Evolutionary conservation across 176 grass and related monocot species (phyloP), one percentile per base, ranked within the genome.

Genomic region (Saccharum officinarum): DNA sequence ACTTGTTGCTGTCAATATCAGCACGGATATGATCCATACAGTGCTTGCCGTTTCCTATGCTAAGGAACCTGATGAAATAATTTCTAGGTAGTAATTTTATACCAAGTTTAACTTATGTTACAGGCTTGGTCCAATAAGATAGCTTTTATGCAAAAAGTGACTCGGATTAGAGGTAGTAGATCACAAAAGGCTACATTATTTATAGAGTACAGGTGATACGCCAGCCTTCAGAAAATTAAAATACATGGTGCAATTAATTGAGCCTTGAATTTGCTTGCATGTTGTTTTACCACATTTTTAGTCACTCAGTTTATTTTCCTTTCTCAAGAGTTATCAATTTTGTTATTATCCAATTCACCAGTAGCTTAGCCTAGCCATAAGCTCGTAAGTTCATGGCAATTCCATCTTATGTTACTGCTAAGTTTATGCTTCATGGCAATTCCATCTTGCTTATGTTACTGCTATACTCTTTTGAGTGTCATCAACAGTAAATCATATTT

Each of bases 1-100:
- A 26, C 47, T 82, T 77, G 86, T 92, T 49, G 87, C 91, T 82
- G 89, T 98, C 50, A 98, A 92, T 78, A 94, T 98, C 46, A 99
- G 86, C 82, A 91, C 90, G 15, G 97, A 99, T 85, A 94, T 99
- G 82, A 80, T 94, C n/a, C 97, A 99, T 75, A 91, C 87, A 3
- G 89, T 99, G 63, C 86, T 99, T 77, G 92, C 87, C 71, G 75
- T 99, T 92, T 96, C 97, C 41, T 96, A 92, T 80, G 91, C 96
- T 7, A 98, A 94, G 90, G 93, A 95, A 79, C 90, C 96, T 50
- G 92, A 95, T 84, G 85, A 92, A 89, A 94, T 98, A 78, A 89
- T 95, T 86, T 97, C 95, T 57, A 97, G 95, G 95, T 92, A 90
- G 86, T 84, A 72, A 22, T 76, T 57, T 55, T 2, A 6, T 81